Base-by-base conservation (phyloP, 1,284 basidiomycete genomes). In the Puccinia novopanici region DNA sequence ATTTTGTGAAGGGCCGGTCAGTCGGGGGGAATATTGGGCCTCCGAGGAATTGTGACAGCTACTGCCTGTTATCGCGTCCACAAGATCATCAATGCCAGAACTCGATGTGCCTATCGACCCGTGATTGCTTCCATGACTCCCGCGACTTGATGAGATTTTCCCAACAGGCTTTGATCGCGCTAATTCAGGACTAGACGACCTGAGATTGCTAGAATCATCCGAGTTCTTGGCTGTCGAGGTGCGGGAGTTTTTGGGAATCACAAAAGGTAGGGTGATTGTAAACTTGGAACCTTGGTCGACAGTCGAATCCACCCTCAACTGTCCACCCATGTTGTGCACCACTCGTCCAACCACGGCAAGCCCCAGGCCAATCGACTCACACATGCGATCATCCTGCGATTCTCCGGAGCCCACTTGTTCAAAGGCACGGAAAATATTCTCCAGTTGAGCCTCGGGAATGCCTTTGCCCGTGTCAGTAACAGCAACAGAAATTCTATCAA, bases 341-440 rank as follows among this genome's bases (percentile, higher is more conserved):
- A 87, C 84, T 24, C 86, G 84, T 15, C 86, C 86, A 12, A 87
- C 86, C 12, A 86, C 85, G 27, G 86, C 86, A 12, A 87, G 83
- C 48, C 84, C 84, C 4, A 85, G 83, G 6, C 86, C 84, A 4
- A 85, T 81, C 4, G 42, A 27, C 42, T 81, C 80, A 54, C 72
- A 65, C 24, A 75, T 65, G 61, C 76, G 67, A 27, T 80, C 79
- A 40, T 82, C 77, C 0, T 75, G 81, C n/a, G 78, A 77, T 59
- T 70, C 70, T 86, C 84, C 85, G 5, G 89, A 89, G 82, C 93
- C 92, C 2, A 93, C 92, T 83, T 93, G 91, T 86, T 94, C 93
- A 82, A 95, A 92, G 81, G 93, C 92, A 74, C 93, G 88, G 87
- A 95, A 95, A 81, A 95, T 93, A 80, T 89, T 90, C 84, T 93